phyloP scores from a whole-genome alignment of 495 filamentous ascomycete genomes.

The Penicillium argentinense region DNA sequence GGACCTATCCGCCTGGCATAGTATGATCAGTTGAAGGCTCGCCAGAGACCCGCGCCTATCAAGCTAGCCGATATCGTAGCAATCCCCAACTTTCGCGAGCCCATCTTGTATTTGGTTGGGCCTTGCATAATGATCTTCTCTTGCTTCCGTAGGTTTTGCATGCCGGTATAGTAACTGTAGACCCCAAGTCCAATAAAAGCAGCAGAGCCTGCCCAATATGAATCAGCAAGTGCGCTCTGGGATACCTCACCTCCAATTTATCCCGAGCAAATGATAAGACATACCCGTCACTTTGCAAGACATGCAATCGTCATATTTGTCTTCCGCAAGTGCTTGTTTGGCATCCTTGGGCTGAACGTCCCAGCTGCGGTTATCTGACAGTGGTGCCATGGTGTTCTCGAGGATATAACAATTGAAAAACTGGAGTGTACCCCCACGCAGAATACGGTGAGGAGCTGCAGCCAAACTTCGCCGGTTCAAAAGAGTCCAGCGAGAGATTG shows the following conservation, averaged over 20 bases:
- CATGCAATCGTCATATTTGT: constrained; percentile 67
- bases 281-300: constrained; percentile 68
- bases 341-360: constrained; percentile 35
- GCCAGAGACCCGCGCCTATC: constrained; percentile 66
- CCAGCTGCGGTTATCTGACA: constrained; percentile 23
- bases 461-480: no score
- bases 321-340: constrained; percentile 57
- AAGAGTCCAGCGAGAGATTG: no score
- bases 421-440: no score
- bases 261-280: constrained; percentile 8
- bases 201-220: constrained; percentile 58
- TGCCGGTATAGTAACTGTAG: constrained; percentile 84
- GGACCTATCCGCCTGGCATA: constrained; percentile 5
- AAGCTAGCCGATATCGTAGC: constrained; percentile 67
- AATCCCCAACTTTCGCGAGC: constrained; percentile 66
- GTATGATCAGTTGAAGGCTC: constrained; percentile 51
- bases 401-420: no score
- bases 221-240: constrained; percentile 7
- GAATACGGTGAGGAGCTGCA: no score
- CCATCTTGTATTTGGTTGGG: constrained; percentile 75
- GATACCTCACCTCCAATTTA: neutral
- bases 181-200: constrained; percentile 87
- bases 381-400: constrained; percentile 16
- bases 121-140: constrained; percentile 66
- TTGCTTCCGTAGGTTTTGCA: constrained; percentile 69